Evolutionary conservation across 208 protist genomes (phyloP), one percentile per base, ranked within the genome.

Genomic region (Trichomonas vaginalis): DNA sequence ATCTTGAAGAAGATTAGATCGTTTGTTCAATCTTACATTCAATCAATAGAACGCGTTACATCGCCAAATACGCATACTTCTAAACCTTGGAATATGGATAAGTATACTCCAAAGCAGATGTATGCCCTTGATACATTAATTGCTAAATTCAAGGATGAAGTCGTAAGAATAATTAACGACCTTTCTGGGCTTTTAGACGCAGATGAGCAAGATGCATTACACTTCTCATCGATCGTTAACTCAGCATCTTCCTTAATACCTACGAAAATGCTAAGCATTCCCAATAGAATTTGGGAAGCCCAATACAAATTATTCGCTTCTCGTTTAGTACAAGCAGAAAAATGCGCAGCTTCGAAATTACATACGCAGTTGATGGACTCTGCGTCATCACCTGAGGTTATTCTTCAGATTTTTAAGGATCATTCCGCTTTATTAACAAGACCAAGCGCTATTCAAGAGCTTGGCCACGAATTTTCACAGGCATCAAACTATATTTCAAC

Each of bases 401-500:
- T 92, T 92, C 46, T 92, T 1, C 86, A 92, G 39, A 45, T 45
- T 48, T 92, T 92, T 47, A 39, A 35, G 14, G 15, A 35, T 39
- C 86, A 92, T 92, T 45, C 86, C n/a, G 27, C 86, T 2, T 51
- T 92, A 51, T 51, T 92, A 39, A 92, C 10, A 39, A 0, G 40
- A 39, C 86, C 86, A 27, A 32, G 45, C 35, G 86, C 86, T 15
- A 92, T 51, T 51, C 86, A 92, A 51, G 86, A 92, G 37, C 32
- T 92, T 15, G 86, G 86, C 10, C 86, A 92, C 37, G 86, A 92
- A 92, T 42, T 92, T 47, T 92, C 86, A 39, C 40, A 92, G 51
- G 86, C 86, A 40, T 17, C 86, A 35, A 42, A 42, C 6, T 92
- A 48, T 32, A 92, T 92, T n/a, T 39, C 17, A 10, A 42, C 86